phyloP scores from a whole-genome alignment of 1,284 basidiomycete species.

The Fereydounia khargensis region DNA sequence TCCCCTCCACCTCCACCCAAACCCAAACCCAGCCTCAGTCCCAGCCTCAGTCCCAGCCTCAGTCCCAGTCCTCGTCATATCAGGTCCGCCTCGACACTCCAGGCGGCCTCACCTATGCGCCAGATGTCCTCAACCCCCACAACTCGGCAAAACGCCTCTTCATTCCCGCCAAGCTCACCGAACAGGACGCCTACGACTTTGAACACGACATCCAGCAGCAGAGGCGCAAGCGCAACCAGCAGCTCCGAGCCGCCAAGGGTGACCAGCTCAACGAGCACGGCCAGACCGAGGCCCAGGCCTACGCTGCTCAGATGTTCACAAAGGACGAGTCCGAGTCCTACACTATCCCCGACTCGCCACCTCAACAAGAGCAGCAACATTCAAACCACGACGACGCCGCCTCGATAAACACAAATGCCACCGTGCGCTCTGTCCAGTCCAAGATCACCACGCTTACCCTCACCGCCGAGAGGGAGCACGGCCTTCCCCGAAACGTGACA shows the following conservation, averaged over 20 bases:
- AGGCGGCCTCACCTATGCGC: constrained; percentile 49
- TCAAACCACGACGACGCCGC: constrained; percentile 7
- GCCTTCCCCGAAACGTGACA: constrained; percentile 17
- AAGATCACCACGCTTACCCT: constrained; percentile 23
- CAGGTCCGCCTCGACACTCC: constrained; percentile 51
- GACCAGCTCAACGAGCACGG: constrained; percentile 10
- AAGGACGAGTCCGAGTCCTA: no score
- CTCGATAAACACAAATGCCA: constrained; percentile 19
- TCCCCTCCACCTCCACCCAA: constrained; percentile 15
- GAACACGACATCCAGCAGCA: constrained; percentile 20
- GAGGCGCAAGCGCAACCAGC: not conserved
- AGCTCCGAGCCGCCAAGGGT: not conserved
- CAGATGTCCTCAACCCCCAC: constrained; percentile 41
- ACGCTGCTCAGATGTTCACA: no score
- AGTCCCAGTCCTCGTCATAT: constrained; percentile 8
- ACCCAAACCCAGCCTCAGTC: constrained; percentile 6
- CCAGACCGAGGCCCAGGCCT: constrained; percentile 20
- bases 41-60: not conserved
- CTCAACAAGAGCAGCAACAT: no score
- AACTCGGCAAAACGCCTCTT: constrained; percentile 48
- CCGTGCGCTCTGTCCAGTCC: constrained; percentile 12
- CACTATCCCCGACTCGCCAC: no score
- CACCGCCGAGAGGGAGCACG: constrained; percentile 8
- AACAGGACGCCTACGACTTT: constrained; percentile 33
- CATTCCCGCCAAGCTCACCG: constrained; percentile 23